A percentile compares a stretch with the other conserved stretches of the same genome.
Conservation (phyloP, 176 grass and related monocot species). For the Saccharum officinarum region DNA sequence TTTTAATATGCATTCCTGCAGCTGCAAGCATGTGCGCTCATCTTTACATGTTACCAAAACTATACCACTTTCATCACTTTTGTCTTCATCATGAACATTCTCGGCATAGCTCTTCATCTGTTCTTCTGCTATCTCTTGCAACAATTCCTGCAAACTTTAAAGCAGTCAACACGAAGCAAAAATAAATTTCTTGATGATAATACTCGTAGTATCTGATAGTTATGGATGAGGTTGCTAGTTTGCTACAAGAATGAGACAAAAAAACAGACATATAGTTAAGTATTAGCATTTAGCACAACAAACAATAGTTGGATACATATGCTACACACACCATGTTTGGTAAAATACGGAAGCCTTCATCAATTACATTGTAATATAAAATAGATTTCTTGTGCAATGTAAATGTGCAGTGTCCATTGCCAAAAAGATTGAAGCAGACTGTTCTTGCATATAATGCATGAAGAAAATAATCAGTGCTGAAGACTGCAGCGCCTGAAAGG, state of each 20-base stretch:
- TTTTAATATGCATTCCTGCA: conserved; percentile 84
- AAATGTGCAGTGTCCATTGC: not conserved
- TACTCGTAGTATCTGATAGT: conserved; percentile 12
- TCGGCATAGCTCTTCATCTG: conserved; percentile 41
- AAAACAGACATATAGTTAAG: not conserved
- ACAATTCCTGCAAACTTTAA: conserved; percentile 65
- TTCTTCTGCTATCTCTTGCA: conserved; percentile 94
- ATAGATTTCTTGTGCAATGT: not conserved
- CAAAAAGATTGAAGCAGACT: not conserved
- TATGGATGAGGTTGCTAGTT: conserved; percentile 3
- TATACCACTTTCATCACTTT: conserved; percentile 47
- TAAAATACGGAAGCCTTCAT: not conserved
- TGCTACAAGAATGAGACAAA: conserved; percentile 34
- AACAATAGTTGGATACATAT: not conserved
- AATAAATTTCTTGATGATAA: conserved; percentile 8
- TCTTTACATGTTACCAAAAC: conserved; percentile 95
- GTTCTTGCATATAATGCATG: not conserved
- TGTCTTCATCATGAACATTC: conserved; percentile 37
- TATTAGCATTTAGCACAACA: not conserved
- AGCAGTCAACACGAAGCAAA: not conserved
- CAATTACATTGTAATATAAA: not conserved
- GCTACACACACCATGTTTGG: not conserved
- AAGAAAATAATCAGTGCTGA: not conserved
- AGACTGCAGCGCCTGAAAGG: not conserved
- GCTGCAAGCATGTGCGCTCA: conserved; percentile 84